Evolutionary conservation across 192 early-diverging fungal species (phyloP).

Genomic region (Jimgerdemannia flammicorona): DNA sequence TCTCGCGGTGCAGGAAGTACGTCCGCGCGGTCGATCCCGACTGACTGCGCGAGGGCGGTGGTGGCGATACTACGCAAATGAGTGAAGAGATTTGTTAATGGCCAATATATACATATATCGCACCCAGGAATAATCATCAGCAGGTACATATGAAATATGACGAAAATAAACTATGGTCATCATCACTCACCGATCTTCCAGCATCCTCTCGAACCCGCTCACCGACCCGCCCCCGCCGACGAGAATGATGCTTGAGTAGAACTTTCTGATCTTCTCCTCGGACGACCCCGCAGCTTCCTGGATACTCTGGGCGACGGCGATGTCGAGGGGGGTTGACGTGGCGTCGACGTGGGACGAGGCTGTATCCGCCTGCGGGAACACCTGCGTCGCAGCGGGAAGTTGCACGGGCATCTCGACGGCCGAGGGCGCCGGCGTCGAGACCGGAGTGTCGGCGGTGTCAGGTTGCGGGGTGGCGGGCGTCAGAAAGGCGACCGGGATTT

Average conservation of each 20-base stretch:
- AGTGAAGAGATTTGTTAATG: slow-evolving; percentile 18
- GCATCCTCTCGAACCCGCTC: slow-evolving; percentile 57
- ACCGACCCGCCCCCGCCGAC: slow-evolving; percentile 82
- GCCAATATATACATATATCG: slow-evolving; percentile 12
- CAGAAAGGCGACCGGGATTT: neutral
- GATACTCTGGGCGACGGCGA: slow-evolving; percentile 68
- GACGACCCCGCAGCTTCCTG: slow-evolving; percentile 46
- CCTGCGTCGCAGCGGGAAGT: neutral
- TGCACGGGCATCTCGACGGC: neutral
- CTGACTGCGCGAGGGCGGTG: slow-evolving; percentile 30
- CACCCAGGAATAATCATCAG: neutral
- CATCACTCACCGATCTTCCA: slow-evolving; percentile 52
- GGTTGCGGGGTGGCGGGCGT: neutral
- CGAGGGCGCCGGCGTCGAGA: slow-evolving; percentile 8
- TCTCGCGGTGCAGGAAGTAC: slow-evolving; percentile 78
- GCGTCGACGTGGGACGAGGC: slow-evolving; percentile 1
- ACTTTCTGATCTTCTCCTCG: slow-evolving; percentile 66
- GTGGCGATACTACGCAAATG: slow-evolving; percentile 12
- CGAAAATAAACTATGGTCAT: neutral
- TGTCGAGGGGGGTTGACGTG: slow-evolving; percentile 54
- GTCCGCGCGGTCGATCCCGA: slow-evolving; percentile 52
- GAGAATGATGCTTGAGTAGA: slow-evolving; percentile 76
- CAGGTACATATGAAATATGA: neutral
- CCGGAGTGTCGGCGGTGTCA: slow-evolving; percentile 1
- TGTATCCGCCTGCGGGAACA: neutral